phyloP scores from a whole-genome alignment of 228 moss, liverwort and hornwort species.

The Sphagnum fallax region DNA sequence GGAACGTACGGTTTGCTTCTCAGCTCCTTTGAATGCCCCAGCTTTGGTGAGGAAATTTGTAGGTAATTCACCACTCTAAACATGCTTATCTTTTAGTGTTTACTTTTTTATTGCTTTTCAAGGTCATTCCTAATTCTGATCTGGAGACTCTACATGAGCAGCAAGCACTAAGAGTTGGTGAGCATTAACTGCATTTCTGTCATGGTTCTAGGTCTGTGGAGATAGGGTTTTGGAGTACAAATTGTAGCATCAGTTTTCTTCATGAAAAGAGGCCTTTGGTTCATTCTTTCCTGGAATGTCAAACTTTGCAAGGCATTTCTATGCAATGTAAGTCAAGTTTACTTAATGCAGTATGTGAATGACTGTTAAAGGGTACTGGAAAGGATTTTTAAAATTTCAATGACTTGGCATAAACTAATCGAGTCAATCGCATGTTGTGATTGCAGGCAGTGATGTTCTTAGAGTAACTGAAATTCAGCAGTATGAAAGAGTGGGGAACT shows the following conservation, averaged over 20 bases:
- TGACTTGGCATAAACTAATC: background rate
- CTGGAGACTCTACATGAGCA: background rate
- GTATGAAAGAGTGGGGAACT: conserved; percentile 29
- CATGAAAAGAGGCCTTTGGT: background rate
- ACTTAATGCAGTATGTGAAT: too few relatives aligned
- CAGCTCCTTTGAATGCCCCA: conserved; percentile 5
- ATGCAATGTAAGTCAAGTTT: too few relatives aligned
- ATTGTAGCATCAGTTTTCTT: too few relatives aligned
- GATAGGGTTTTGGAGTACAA: background rate
- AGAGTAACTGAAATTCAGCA: conserved; percentile 28
- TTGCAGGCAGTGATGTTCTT: conserved; percentile 1
- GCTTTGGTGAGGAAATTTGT: conserved; percentile 2
- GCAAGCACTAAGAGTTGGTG: background rate
- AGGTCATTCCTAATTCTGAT: too few relatives aligned
- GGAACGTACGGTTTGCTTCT: background rate
- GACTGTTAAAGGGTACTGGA: background rate
- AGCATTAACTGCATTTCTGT: background rate
- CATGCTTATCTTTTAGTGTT: background rate
- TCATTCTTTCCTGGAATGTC: too few relatives aligned
- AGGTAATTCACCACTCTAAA: background rate
- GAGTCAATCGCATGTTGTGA: background rate
- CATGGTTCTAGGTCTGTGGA: background rate
- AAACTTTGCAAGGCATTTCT: too few relatives aligned
- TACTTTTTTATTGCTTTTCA: background rate
- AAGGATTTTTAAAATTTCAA: background rate